Conservation (phyloP, 2,329 filamentous ascomycete genomes). For the Phialophora verrucosa region DNA sequence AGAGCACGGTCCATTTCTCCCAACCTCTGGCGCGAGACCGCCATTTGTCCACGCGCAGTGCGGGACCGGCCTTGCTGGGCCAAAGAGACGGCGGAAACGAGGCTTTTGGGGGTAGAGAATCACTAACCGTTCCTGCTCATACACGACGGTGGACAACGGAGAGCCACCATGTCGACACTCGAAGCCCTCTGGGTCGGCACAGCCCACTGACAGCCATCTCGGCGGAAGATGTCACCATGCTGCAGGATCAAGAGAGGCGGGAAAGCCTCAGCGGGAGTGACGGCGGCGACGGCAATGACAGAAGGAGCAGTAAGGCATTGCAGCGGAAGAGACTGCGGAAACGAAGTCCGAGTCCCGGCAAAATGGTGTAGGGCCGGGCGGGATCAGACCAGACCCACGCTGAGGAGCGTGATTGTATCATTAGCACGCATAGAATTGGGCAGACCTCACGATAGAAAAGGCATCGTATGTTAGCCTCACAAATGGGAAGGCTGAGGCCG, state of each 20-base stretch:
- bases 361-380: constrained; percentile 20
- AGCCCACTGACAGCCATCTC: constrained; percentile 33
- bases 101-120: not conserved
- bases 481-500: not conserved
- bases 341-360: constrained; percentile 23
- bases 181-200: constrained; percentile 33
- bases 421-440: constrained; percentile 5
- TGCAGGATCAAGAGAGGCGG: constrained; percentile 6
- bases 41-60: constrained; percentile 9
- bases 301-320: not conserved
- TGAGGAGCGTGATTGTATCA: constrained; percentile 1
- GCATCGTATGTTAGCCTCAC: not conserved
- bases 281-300: not conserved
- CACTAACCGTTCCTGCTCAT: not conserved
- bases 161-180: constrained; percentile 10
- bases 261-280: constrained; percentile 1
- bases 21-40: not conserved
- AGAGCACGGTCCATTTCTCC: constrained; percentile 4
- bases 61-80: not conserved
- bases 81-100: constrained; percentile 4
- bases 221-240: constrained; percentile 15
- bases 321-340: constrained; percentile 21
- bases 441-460: not conserved
- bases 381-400: not conserved
- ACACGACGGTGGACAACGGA: constrained; percentile 13